Evolutionary conservation across 2,329 filamentous ascomycete species (phyloP).

Genomic region (Trichoderma citrinoviride): DNA sequence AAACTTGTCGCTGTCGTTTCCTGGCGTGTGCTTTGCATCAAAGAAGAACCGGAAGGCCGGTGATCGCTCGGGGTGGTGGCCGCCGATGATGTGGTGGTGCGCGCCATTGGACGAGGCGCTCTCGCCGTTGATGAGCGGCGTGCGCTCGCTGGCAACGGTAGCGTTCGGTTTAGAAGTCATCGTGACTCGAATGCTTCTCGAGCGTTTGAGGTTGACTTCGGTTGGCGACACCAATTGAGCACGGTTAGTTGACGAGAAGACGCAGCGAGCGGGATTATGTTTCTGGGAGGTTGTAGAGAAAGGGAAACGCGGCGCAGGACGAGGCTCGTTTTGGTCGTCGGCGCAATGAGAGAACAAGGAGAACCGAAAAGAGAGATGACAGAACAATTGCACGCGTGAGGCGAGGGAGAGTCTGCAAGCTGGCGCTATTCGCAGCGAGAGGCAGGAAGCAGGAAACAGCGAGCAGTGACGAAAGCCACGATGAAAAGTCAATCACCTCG

Average conservation of each 20-base stretch:
- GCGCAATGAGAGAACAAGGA: background rate
- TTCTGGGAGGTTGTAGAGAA: background rate
- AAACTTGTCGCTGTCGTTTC: slow-evolving; percentile 48
- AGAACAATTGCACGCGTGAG: background rate
- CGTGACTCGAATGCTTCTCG: background rate
- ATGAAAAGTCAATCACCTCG: background rate
- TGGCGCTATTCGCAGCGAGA: background rate
- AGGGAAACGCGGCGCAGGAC: background rate
- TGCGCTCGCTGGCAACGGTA: slow-evolving; percentile 36
- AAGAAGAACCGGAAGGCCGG: slow-evolving; percentile 46
- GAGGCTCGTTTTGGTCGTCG: background rate
- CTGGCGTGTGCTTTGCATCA: slow-evolving; percentile 50
- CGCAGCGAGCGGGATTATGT: background rate
- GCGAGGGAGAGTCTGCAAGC: slow-evolving; percentile 1
- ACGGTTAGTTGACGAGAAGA: background rate
- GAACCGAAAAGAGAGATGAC: background rate
- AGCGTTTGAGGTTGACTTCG: background rate
- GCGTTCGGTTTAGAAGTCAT: slow-evolving; percentile 16
- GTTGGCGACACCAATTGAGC: background rate
- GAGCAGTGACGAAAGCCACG: slow-evolving; percentile 6
- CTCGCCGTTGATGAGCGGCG: slow-evolving; percentile 44
- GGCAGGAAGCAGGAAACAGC: slow-evolving; percentile 6
- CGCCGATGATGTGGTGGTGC: slow-evolving; percentile 25
- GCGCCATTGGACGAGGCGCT: slow-evolving; percentile 27
- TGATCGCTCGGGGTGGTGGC: slow-evolving; percentile 27